Base-by-base conservation (phyloP, 1,139 yeast genomes). In the Scheffersomyces insectosa region DNA sequence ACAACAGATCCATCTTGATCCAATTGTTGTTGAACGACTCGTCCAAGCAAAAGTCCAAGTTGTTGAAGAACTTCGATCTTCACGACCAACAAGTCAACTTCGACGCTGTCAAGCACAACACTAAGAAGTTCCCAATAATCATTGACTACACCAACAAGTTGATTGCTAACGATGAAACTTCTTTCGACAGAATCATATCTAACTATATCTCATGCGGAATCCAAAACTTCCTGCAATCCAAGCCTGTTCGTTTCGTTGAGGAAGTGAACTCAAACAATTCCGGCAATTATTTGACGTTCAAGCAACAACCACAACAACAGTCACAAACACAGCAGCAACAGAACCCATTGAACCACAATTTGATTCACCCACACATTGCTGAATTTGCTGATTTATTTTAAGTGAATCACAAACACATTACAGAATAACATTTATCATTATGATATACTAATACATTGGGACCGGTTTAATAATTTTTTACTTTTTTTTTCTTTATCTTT, bases 121-220 rank as follows among this genome's bases (percentile, higher is more conserved):
- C 29, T 38, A 44, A 39, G 39, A 46, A 42, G 43, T 50, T 77
- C 5, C 86, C 83, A 0, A 66, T 82, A 46, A 69, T 80, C 32
- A 79, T 82, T 40, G 88, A 82, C 63, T 79, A 81, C 74, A 74
- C 73, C 42, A 73, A 80, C 56, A 61, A 68, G 42, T 60, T 75
- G 55, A 65, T 81, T 44, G 86, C 86, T 3, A 72, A 74, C 45
- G 77, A 77, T 51, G 74, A 70, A 41, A 57, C 61, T 10, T 66
- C 75, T 39, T 63, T 75, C 47, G 71, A 69, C 50, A 54, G 77
- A 35, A 68, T 75, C 45, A 67, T 75, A 68, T 65, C 67, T 34
- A 71, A 75, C 60, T 72, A 71, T 56, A 58, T 64, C 47, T 55
- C 63, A 41, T 67, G 75, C 44, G 75, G 75, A 14, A 67, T 65